Evolutionary conservation across 345 rosid genomes (phyloP).

Genomic region (Salix arbutifolia): DNA sequence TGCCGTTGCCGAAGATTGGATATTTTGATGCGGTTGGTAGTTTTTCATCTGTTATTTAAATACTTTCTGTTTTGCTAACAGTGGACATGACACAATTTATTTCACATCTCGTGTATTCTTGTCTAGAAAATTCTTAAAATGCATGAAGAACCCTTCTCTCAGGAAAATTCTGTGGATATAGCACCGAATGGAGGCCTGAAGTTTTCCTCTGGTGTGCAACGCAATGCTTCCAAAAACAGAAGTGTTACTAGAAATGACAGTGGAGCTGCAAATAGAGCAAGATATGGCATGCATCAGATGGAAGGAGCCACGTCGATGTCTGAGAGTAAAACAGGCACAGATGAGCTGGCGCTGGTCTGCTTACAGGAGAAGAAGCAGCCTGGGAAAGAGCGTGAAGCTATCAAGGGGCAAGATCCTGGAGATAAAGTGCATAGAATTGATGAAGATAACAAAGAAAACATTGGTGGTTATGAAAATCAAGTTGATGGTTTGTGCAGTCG

Average conservation of each 20-base stretch:
- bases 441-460: conserved; percentile 29
- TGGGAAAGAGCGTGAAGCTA: conserved; percentile 4
- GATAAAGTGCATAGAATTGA: neutral
- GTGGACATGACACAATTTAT: neutral
- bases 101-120: neutral
- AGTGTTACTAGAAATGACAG: neutral
- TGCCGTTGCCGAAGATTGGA: conserved; percentile 49
- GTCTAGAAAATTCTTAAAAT: neutral
- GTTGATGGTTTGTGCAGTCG: conserved; percentile 22
- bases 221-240: conserved; percentile 9
- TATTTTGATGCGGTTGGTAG: conserved; percentile 42
- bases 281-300: conserved; percentile 11
- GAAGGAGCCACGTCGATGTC: conserved; percentile 2
- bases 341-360: neutral
- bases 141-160: neutral
- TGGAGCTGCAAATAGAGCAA: conserved; percentile 16
- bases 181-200: conserved; percentile 17
- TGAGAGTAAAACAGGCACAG: neutral
- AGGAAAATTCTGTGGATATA: conserved; percentile 21
- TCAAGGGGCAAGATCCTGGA: neutral
- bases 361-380: conserved; percentile 20
- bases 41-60: neutral
- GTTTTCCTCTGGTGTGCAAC: conserved; percentile 16
- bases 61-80: neutral
- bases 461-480: conserved; percentile 18